A percentile compares a stretch with the other conserved stretches of the same genome.
Conservation (phyloP, 169 alveolate species). For the Plasmodium sp. region DNA sequence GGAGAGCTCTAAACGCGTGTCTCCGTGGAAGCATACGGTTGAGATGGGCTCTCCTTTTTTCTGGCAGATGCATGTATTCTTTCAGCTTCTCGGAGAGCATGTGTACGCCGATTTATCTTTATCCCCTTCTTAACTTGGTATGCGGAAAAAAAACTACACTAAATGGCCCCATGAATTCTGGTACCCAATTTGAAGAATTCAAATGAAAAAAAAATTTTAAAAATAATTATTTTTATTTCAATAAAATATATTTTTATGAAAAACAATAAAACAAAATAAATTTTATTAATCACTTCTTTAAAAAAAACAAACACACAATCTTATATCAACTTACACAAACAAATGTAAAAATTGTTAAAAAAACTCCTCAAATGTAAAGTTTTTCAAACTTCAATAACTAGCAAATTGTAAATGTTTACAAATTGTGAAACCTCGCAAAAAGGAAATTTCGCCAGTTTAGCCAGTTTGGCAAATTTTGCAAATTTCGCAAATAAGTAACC, state of each 20-base stretch:
- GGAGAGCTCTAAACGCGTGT: neutral
- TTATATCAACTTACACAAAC: neutral
- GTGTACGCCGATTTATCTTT: neutral
- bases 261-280: neutral
- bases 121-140: neutral
- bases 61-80: neutral
- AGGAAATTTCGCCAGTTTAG: neutral
- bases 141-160: neutral
- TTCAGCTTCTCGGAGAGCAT: neutral
- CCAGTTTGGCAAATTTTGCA: neutral
- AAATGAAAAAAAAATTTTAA: too few species aligned
- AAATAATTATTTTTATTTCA: too few species aligned
- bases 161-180: neutral
- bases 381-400: neutral
- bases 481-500: neutral
- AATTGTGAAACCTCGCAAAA: neutral
- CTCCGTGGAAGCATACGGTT: neutral
- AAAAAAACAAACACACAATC: neutral
- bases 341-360: neutral
- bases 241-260: neutral
- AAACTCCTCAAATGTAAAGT: neutral
- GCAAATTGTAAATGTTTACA: neutral
- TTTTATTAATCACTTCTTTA: neutral
- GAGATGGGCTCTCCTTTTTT: neutral
- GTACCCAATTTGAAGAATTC: too few species aligned